Conservation (phyloP, 768 basidiomycete species). For the Mycena amicta region DNA sequence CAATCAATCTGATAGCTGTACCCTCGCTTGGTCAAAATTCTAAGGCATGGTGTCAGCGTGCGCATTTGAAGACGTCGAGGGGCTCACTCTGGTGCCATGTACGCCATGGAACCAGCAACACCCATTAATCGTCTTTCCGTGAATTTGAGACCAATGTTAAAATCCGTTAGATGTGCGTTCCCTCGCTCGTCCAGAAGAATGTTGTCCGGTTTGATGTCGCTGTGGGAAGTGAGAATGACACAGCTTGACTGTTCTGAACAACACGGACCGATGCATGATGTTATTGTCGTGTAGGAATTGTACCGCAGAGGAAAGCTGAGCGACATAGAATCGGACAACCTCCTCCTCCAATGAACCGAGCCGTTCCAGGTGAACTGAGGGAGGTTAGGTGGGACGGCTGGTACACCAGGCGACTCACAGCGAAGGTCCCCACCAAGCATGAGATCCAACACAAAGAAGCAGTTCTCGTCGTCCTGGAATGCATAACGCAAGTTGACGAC, state of each 20-base stretch:
- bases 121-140: constrained; percentile 85
- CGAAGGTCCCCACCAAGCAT: constrained; percentile 96
- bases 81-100: constrained; percentile 87
- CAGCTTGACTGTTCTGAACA: constrained; percentile 16
- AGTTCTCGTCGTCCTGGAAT: constrained; percentile 98
- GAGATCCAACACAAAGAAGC: constrained; percentile 96
- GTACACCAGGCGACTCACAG: constrained; percentile 70
- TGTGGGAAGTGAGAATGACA: constrained; percentile 32
- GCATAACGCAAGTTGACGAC: constrained; percentile 95
- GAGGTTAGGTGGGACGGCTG: constrained; percentile 10
- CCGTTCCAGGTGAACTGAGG: constrained; percentile 84
- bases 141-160: constrained; percentile 98
- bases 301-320: constrained; percentile 86
- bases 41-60: constrained; percentile 24
- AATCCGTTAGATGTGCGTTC: constrained; percentile 95
- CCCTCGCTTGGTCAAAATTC: constrained; percentile 87
- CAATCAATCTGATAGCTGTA: constrained; percentile 95
- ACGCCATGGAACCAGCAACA: constrained; percentile 98
- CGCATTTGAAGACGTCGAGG: constrained; percentile 6
- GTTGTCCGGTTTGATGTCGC: constrained; percentile 97
- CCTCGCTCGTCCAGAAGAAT: constrained; percentile 94
- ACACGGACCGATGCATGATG: constrained; percentile 94
- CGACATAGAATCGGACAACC: constrained; percentile 84
- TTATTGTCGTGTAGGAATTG: constrained; percentile 89
- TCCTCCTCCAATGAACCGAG: constrained; percentile 75